Percentiles rank a stretch among this genome's conserved stretches.
Conservation (phyloP, 768 basidiomycete species). For the Russula emetica region DNA sequence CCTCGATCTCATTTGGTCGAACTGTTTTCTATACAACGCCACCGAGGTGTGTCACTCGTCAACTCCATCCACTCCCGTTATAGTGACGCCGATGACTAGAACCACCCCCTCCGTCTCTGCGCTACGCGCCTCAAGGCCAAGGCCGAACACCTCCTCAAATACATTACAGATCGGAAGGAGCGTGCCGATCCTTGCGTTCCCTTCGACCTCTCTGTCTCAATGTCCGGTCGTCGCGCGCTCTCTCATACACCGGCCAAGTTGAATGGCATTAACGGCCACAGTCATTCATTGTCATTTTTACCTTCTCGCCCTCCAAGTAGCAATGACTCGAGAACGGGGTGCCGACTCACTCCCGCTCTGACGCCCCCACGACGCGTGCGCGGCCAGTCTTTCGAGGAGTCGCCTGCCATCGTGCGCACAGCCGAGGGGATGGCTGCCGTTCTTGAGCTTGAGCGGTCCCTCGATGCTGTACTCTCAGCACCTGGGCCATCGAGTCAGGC, state of each 20-base stretch:
- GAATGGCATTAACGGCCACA: constrained; percentile 43
- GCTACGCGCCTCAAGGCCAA: constrained; percentile 79
- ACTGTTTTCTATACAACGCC: constrained; percentile 90
- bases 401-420: constrained; percentile 65
- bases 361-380: constrained; percentile 32
- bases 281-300: constrained; percentile 42
- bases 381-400: constrained; percentile 58
- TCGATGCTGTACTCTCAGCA: constrained; percentile 35
- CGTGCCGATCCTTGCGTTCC: constrained; percentile 69
- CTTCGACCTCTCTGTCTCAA: constrained; percentile 34
- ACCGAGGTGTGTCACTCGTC: constrained; percentile 60
- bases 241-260: constrained; percentile 33
- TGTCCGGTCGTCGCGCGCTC: constrained; percentile 31
- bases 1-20: constrained; percentile 94
- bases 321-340: constrained; percentile 25
- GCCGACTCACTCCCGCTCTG: constrained; percentile 23
- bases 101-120: constrained; percentile 81
- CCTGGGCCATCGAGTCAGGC: constrained; percentile 10
- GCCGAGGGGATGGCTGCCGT: constrained; percentile 71
- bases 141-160: constrained; percentile 78
- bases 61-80: neutral
- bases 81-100: constrained; percentile 41
- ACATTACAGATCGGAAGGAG: constrained; percentile 87
- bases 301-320: constrained; percentile 33
- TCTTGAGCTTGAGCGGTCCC: constrained; percentile 50